phyloP scores from a whole-genome alignment of 116 monocot species.

The Zostera marina region DNA sequence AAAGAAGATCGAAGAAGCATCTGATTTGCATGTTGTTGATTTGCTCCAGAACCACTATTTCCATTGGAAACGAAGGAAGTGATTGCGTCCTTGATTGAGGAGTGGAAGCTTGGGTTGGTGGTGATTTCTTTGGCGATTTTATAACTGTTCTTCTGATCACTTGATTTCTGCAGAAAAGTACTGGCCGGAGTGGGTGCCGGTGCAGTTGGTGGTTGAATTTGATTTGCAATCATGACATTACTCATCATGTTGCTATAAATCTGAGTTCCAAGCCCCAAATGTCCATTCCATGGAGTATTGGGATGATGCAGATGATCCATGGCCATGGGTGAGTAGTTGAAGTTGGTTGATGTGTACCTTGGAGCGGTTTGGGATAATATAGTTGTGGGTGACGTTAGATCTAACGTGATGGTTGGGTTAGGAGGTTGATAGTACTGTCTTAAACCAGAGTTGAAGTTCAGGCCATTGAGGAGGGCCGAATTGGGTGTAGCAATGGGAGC shows the following conservation, averaged over 20 bases:
- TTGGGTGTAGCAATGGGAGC: slow-evolving; percentile 3
- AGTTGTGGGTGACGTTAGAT: slow-evolving; percentile 12
- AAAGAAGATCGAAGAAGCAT: slow-evolving; percentile 3
- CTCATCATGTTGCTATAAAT: slow-evolving; percentile 6
- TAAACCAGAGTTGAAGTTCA: slow-evolving; percentile 17
- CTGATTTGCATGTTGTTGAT: background rate
- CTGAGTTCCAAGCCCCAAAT: slow-evolving; percentile 4
- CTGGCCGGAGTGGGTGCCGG: background rate
- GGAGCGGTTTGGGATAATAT: background rate
- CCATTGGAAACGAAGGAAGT: slow-evolving; percentile 4
- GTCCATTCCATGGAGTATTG: slow-evolving; percentile 1
- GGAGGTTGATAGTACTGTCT: slow-evolving; percentile 20
- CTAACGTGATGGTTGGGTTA: slow-evolving; percentile 60
- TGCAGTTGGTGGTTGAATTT: no score
- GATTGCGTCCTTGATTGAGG: slow-evolving; percentile 12
- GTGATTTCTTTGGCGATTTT: slow-evolving; percentile 15
- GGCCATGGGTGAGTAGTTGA: slow-evolving; percentile 3
- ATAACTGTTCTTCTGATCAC: background rate
- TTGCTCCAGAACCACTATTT: background rate
- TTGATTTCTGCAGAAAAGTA: slow-evolving; percentile 9
- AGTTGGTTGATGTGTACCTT: slow-evolving; percentile 4
- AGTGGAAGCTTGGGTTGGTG: slow-evolving; percentile 16
- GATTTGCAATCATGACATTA: background rate
- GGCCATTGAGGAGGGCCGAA: slow-evolving; percentile 7
- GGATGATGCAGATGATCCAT: no score